A percentile compares a stretch with the other conserved stretches of the same genome.
Evolutionary conservation across 805 yeast species (phyloP).

Genomic region (Cyberlindnera nakhonratchasimensis): DNA sequence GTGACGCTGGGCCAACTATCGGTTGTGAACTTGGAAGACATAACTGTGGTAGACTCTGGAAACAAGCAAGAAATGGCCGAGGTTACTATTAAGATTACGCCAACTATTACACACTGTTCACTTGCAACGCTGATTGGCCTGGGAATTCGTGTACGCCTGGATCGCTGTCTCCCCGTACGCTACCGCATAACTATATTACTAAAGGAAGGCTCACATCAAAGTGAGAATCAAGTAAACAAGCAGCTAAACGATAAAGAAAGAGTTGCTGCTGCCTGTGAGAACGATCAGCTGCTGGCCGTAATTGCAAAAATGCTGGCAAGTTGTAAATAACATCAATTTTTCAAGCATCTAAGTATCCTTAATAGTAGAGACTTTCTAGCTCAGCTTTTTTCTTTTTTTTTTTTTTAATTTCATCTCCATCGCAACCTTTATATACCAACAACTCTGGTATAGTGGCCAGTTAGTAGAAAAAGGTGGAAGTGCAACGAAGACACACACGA

Average conservation of each 20-base stretch:
- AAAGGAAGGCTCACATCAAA: constrained; percentile 92
- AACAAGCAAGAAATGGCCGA: constrained; percentile 58
- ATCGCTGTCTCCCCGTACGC: constrained; percentile 81
- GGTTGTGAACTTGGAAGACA: constrained; percentile 84
- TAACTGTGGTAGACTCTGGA: constrained; percentile 60
- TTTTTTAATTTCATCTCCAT: too few relatives aligned
- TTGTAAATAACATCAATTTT: constrained; percentile 42
- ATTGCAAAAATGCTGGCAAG: constrained; percentile 88
- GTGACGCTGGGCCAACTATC: constrained; percentile 90
- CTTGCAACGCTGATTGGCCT: constrained; percentile 93
- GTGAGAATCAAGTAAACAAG: constrained; percentile 93
- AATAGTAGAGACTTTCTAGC: too few relatives aligned
- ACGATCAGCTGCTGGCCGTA: constrained; percentile 86
- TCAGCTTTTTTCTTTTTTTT: too few relatives aligned
- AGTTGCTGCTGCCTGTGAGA: constrained; percentile 98
- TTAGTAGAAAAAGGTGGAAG: too few relatives aligned
- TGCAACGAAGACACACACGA: too few relatives aligned
- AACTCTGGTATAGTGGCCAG: too few relatives aligned
- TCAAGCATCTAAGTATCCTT: too few relatives aligned
- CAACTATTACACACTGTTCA: constrained; percentile 97
- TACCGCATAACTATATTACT: constrained; percentile 75
- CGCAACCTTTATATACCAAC: too few relatives aligned
- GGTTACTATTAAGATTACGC: constrained; percentile 82
- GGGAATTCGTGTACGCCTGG: constrained; percentile 89
- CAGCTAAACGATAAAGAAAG: constrained; percentile 96